Conservation (phyloP, 345 rosid species). For the Bruguiera gymnorhiza region DNA sequence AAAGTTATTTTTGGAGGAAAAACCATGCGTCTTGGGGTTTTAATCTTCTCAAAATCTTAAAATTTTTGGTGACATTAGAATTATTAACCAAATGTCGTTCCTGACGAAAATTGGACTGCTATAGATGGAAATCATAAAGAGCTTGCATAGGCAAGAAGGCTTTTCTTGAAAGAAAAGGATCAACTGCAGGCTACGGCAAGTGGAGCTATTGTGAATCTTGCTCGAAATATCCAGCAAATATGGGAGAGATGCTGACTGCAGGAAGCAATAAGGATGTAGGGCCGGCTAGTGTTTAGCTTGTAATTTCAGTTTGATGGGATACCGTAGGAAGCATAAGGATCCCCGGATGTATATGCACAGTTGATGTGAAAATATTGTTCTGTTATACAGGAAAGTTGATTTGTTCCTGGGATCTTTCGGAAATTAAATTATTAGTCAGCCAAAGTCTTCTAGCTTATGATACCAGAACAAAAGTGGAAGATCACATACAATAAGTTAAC, state of each 20-base stretch:
- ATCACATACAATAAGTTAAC: no score
- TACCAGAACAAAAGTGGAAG: no score
- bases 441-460: no score
- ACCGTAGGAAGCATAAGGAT: no score
- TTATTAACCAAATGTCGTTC: constrained; percentile 32
- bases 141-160: constrained; percentile 45
- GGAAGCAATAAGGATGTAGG: constrained; percentile 81
- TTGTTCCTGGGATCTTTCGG: no score
- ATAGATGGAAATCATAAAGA: constrained; percentile 73
- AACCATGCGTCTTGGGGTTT: neutral
- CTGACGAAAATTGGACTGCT: constrained; percentile 56
- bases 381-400: no score
- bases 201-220: constrained; percentile 76
- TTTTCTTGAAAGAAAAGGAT: constrained; percentile 50
- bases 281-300: constrained; percentile 58
- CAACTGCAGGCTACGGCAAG: constrained; percentile 46
- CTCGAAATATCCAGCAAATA: constrained; percentile 48
- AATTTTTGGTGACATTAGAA: neutral
- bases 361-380: no score
- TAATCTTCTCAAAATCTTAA: no score
- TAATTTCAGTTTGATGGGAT: no score
- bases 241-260: constrained; percentile 41
- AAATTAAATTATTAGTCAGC: no score
- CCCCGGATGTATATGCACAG: no score
- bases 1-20: no score